A percentile compares a stretch with the other conserved stretches of the same genome.
These are phyloP conservation scores for Amphichorda felina DNA, from an alignment of 2,329 filamentous ascomycete genomes.

Conservation along the genomic window DNA sequence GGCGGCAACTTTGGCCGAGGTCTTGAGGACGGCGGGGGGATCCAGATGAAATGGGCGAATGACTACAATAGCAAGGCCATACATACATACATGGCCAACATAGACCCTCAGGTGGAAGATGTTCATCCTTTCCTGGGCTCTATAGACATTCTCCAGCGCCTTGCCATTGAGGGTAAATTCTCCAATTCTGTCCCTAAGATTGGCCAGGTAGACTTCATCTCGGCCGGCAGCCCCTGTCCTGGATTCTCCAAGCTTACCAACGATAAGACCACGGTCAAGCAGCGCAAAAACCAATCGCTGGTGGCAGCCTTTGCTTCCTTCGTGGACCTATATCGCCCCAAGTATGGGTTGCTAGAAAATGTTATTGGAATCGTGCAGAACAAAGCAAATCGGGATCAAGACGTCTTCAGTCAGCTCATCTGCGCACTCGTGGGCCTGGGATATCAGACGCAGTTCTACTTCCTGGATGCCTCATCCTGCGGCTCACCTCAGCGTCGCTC, in stretches of 20 bases:
- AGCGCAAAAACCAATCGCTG: slow-evolving; percentile 62
- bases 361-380: slow-evolving; percentile 52
- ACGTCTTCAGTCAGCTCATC: slow-evolving; percentile 62
- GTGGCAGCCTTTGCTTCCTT: slow-evolving; percentile 66
- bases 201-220: slow-evolving; percentile 57
- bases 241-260: slow-evolving; percentile 58
- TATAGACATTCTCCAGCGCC: slow-evolving; percentile 53
- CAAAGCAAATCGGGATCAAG: slow-evolving; percentile 34
- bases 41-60: slow-evolving; percentile 55
- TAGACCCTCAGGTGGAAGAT: slow-evolving; percentile 16
- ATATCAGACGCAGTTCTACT: slow-evolving; percentile 59
- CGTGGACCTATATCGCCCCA: slow-evolving; percentile 62
- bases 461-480: slow-evolving; percentile 57
- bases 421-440: slow-evolving; percentile 64
- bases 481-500: slow-evolving; percentile 55
- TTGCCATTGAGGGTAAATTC: slow-evolving; percentile 40
- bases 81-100: slow-evolving; percentile 64
- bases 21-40: slow-evolving; percentile 56
- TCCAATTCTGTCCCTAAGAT: slow-evolving; percentile 35
- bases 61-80: slow-evolving; percentile 54
- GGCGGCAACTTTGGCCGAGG: slow-evolving; percentile 68
- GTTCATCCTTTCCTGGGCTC: slow-evolving; percentile 55
- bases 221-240: slow-evolving; percentile 66
- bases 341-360: slow-evolving; percentile 70
- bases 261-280: slow-evolving; percentile 38